Evolutionary conservation across 768 basidiomycete species (phyloP).

Genomic region (Trametes elegans): DNA sequence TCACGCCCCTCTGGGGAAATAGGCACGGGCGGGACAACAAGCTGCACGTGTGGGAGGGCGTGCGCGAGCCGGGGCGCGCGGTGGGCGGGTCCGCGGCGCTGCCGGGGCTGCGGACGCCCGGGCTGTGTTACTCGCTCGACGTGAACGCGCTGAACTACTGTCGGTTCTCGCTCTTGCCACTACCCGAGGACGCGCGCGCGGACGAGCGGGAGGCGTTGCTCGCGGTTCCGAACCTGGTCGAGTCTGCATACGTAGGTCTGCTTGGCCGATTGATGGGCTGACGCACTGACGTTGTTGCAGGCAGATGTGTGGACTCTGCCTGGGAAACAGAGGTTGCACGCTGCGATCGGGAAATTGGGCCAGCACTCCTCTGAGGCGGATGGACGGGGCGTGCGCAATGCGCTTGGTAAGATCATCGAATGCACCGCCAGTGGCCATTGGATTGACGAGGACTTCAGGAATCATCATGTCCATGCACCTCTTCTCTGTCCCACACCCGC

Average conservation of each 20-base stretch:
- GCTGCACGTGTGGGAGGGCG: conserved; percentile 67
- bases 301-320: conserved; percentile 88
- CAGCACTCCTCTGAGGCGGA: conserved; percentile 35
- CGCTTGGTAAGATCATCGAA: conserved; percentile 56
- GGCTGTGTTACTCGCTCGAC: conserved; percentile 67
- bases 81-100: conserved; percentile 58
- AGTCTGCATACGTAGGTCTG: conserved; percentile 71
- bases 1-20: neutral
- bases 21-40: conserved; percentile 89
- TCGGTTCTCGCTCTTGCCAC: conserved; percentile 69
- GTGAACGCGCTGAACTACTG: conserved; percentile 96
- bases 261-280: neutral
- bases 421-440: neutral
- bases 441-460: conserved; percentile 40
- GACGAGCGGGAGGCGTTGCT: conserved; percentile 47
- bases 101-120: conserved; percentile 47
- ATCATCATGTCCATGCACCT: conserved; percentile 90
- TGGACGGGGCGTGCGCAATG: conserved; percentile 46
- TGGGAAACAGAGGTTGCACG: conserved; percentile 65
- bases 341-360: conserved; percentile 70
- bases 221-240: conserved; percentile 84
- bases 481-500: conserved; percentile 37
- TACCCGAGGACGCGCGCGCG: conserved; percentile 18
- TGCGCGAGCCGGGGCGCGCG: conserved; percentile 33
- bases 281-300: conserved; percentile 37